These are phyloP conservation scores for Durusdinium trenchii DNA, from an alignment of 73 alveolate species.

Conservation along the genomic window DNA sequence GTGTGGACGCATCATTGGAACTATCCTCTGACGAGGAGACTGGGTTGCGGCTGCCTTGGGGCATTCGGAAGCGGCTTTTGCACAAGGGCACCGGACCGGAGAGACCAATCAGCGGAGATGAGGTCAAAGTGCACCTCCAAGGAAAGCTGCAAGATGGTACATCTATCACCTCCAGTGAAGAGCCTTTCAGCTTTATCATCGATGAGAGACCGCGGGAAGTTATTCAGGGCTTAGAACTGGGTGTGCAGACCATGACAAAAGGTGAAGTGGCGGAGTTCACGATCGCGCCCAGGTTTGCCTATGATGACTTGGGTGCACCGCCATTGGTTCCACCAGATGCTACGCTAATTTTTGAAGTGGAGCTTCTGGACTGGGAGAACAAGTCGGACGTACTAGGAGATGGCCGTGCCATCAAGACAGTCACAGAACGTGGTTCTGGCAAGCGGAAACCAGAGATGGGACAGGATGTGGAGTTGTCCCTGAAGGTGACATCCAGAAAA, in stretches of 20 bases:
- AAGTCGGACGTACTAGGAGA: constrained; percentile 69
- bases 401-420: constrained; percentile 93
- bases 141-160: constrained; percentile 68
- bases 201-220: constrained; percentile 74
- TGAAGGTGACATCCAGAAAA: constrained; percentile 54
- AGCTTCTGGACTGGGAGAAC: constrained; percentile 54
- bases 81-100: constrained; percentile 36
- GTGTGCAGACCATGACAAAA: constrained; percentile 65
- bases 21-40: constrained; percentile 45
- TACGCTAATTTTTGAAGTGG: constrained; percentile 78
- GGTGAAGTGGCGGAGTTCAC: constrained; percentile 68
- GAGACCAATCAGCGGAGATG: constrained; percentile 69
- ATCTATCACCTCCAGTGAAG: constrained; percentile 51
- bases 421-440: constrained; percentile 66
- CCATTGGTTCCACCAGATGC: constrained; percentile 94
- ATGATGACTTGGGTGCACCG: constrained; percentile 90
- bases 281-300: constrained; percentile 87
- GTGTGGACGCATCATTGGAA: constrained; percentile 59
- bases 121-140: constrained; percentile 54
- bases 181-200: constrained; percentile 63
- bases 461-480: constrained; percentile 70
- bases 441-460: constrained; percentile 42
- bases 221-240: constrained; percentile 76
- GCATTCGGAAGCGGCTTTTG: constrained; percentile 66
- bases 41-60: constrained; percentile 80